A percentile compares a stretch with the other conserved stretches of the same genome.
Conservation (phyloP, 768 basidiomycete genomes). For the Rhodotorula paludigena region DNA sequence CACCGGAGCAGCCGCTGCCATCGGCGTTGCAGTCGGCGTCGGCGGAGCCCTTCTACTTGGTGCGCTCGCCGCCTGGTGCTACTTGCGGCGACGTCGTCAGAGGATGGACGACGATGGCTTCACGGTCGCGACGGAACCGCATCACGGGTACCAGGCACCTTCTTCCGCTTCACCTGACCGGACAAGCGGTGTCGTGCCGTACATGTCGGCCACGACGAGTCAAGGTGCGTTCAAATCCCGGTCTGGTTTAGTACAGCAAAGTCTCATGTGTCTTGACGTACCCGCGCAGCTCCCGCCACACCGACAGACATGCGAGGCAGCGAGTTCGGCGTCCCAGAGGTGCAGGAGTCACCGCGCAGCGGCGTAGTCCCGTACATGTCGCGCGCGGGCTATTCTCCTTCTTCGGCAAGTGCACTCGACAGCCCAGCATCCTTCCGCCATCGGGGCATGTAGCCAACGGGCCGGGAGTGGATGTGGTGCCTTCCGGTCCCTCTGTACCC, state of each 20-base stretch:
- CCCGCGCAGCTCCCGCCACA: background rate
- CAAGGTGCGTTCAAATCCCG: background rate
- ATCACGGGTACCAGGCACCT: background rate
- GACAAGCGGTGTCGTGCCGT: background rate
- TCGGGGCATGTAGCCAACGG: background rate
- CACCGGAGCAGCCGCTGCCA: too few relatives aligned
- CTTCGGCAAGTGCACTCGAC: background rate
- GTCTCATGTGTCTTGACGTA: background rate
- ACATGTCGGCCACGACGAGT: background rate
- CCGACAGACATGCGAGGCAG: too few relatives aligned
- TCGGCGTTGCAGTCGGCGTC: constrained; percentile 19
- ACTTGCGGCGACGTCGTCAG: background rate
- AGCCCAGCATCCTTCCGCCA: background rate
- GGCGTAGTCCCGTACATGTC: too few relatives aligned
- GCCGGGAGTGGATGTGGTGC: too few relatives aligned
- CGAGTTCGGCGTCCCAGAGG: background rate
- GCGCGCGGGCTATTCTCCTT: background rate
- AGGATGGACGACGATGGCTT: background rate
- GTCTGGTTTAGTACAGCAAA: background rate
- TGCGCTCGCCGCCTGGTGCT: background rate
- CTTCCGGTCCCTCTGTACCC: too few relatives aligned
- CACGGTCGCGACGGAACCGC: background rate
- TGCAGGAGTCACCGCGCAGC: too few relatives aligned
- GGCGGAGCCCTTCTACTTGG: constrained; percentile 1
- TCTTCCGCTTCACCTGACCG: background rate